Evolutionary conservation across 2,329 filamentous ascomycete genomes (phyloP), one percentile per base, ranked within the genome.

Genomic region (Fusarium equiseti): DNA sequence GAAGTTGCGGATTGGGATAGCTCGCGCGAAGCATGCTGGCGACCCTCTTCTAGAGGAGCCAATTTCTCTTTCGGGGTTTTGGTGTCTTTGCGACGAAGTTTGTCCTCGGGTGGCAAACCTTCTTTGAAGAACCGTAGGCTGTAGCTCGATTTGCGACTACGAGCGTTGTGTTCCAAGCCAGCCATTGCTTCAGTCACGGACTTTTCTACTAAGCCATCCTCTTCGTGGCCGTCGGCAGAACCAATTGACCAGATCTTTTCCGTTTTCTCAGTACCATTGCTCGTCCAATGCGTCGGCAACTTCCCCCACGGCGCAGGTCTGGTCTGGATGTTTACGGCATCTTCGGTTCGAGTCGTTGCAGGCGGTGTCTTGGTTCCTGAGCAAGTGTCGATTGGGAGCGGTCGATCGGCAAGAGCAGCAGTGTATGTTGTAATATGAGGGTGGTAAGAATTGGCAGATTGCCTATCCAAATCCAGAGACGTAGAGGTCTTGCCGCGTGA

Each of bases 61-160:
- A 81, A 75, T 67, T 81, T 86, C 16, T 87, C 84, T 57, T 81
- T 82, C 12, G 74, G 69, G 0, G 73, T 66, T 48, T 75, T 81
- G 32, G 78, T 77, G 13, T 89, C 89, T 70, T 83, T 86, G 71
- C 84, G 86, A 72, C 86, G 87, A 44, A 79, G 76, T 74, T 86
- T 87, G 46, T 90, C 88, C 56, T 89, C 86, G 5, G 78, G 76
- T n/a, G 88, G 88, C 20, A 90, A 79, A 35, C 88, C 89, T 77
- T 91, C 89, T 66, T 88, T 89, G 82, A 91, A 91, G 73, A 91
- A 89, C 3, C 89, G 84, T 62, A 91, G 80, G 70, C 88, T 90
- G 77, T 91, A 89, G 73, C 89, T 91, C 42, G 89, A 87, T 78
- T 91, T 91, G 71, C 89, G 87, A 74, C 89, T 92, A 56, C 89